These are phyloP conservation scores for Cadophora malorum DNA, from an alignment of 2,329 filamentous ascomycete genomes.

Conservation along the genomic window DNA sequence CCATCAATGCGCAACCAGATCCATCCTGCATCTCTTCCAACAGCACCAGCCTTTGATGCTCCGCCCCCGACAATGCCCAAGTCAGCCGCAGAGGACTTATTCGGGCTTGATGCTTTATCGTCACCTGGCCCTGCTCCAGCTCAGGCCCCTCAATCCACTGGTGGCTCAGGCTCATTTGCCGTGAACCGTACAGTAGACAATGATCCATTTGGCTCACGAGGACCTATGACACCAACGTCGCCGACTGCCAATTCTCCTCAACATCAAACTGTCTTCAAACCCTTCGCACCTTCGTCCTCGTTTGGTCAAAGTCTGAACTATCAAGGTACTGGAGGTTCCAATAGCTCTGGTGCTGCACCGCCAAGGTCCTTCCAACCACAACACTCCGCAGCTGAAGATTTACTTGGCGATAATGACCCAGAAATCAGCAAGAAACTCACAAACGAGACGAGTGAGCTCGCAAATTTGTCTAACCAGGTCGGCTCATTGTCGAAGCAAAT, in stretches of 20 bases:
- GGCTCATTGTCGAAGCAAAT: conserved; percentile 90
- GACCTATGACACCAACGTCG: conserved; percentile 40
- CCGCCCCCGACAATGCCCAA: conserved; percentile 61
- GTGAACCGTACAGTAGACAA: conserved; percentile 44
- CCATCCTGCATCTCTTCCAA: conserved; percentile 53
- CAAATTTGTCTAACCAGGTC: conserved; percentile 95
- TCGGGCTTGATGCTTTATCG: conserved; percentile 81
- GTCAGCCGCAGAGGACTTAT: conserved; percentile 91
- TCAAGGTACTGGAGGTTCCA: conserved; percentile 70
- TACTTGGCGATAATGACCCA: conserved; percentile 88
- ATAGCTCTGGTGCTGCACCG: conserved; percentile 47
- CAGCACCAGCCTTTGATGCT: conserved; percentile 51
- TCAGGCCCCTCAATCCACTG: conserved; percentile 72
- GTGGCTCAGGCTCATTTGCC: conserved; percentile 67
- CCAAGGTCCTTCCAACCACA: conserved; percentile 50
- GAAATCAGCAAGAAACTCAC: conserved; percentile 88
- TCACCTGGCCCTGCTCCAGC: conserved; percentile 54
- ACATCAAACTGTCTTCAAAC: conserved; percentile 68
- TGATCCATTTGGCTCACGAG: conserved; percentile 51
- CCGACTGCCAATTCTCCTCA: conserved; percentile 38
- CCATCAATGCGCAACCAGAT: conserved; percentile 78
- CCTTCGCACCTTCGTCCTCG: conserved; percentile 89
- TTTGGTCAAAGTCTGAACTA: conserved; percentile 85
- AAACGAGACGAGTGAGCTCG: conserved; percentile 88
- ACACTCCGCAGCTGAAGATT: conserved; percentile 72